Evolutionary conservation across 768 basidiomycete genomes (phyloP).

Genomic region (Psilocybe subaeruginosa): DNA sequence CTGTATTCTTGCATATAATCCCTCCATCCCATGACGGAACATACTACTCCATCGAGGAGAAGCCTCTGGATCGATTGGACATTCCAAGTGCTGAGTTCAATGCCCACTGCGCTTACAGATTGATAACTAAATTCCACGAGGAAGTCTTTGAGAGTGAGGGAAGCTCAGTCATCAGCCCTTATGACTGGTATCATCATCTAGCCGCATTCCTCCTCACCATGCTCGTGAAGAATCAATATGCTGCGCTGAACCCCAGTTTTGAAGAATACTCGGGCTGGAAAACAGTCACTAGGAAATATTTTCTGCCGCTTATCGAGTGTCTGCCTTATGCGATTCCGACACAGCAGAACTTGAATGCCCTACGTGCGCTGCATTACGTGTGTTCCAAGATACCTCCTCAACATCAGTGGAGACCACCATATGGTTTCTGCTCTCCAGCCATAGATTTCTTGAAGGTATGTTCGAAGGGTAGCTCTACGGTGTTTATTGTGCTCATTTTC

Average conservation of each 20-base stretch:
- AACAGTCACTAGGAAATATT: not conserved
- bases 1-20: not conserved
- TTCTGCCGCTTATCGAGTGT: not conserved
- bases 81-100: no score
- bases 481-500: no score
- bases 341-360: not conserved
- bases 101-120: no score
- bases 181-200: not conserved
- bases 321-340: not conserved
- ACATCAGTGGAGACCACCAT: not conserved
- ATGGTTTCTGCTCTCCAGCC: not conserved
- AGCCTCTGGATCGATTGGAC: no score
- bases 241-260: not conserved
- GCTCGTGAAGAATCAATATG: not conserved
- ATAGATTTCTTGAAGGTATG: no score
- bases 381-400: not conserved
- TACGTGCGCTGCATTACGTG: not conserved
- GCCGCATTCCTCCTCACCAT: not conserved
- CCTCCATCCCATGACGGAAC: no score
- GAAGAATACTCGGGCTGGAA: not conserved
- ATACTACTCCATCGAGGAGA: no score
- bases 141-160: no score
- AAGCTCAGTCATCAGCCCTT: not conserved
- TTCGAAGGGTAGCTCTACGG: no score
- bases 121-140: no score